Evolutionary conservation across 2,329 filamentous ascomycete species (phyloP).

Genomic region (Paecilomyces sp.): DNA sequence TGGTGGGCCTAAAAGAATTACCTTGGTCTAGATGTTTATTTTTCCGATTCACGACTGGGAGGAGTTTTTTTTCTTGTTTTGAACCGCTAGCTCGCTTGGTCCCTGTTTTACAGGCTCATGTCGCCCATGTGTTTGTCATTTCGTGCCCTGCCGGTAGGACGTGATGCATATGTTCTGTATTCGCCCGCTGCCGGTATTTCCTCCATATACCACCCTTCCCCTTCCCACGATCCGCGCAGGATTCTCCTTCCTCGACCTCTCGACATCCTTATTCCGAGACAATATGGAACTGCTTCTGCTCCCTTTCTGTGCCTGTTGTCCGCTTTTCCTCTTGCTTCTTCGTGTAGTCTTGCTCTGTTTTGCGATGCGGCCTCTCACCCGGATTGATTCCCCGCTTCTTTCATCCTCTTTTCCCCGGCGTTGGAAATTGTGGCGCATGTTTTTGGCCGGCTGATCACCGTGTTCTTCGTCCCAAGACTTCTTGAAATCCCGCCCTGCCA

Average conservation of each 20-base stretch:
- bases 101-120: not conserved
- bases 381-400: not conserved
- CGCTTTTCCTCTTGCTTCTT: slow-evolving; percentile 6
- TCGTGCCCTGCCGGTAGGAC: not conserved
- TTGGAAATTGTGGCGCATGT: slow-evolving; percentile 32
- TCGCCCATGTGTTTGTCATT: not conserved
- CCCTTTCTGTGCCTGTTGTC: not conserved
- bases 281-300: not conserved
- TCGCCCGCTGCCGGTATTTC: not conserved
- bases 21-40: not conserved
- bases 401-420: slow-evolving; percentile 28
- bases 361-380: slow-evolving; percentile 2
- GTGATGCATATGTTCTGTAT: slow-evolving; percentile 1
- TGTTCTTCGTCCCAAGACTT: slow-evolving; percentile 8
- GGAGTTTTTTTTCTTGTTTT: not conserved
- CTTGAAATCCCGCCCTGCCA: not conserved
- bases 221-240: not conserved
- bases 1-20: not conserved
- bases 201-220: not conserved
- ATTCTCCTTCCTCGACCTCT: slow-evolving; percentile 1
- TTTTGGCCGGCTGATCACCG: slow-evolving; percentile 23
- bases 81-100: not conserved
- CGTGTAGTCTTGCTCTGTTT: slow-evolving; percentile 16
- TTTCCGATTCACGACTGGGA: not conserved
- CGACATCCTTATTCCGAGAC: not conserved